Conservation (phyloP, 441 rosid species). For the Jatropha podagrica region DNA sequence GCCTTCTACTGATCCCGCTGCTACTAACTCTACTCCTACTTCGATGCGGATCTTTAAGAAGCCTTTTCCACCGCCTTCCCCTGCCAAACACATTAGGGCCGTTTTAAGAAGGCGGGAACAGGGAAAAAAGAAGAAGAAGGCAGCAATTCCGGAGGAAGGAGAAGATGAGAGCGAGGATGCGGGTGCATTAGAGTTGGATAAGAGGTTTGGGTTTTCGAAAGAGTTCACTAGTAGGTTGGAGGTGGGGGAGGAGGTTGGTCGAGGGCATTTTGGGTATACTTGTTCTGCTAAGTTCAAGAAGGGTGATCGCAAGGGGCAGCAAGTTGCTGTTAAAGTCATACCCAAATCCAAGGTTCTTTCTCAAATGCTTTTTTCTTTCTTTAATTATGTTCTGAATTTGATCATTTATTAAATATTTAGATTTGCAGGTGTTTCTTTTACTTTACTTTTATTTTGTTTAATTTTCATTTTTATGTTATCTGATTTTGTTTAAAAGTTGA, state of each 20-base stretch:
- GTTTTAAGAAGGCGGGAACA: slow-evolving; percentile 39
- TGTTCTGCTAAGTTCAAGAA: slow-evolving; percentile 89
- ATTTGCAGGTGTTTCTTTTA: background rate
- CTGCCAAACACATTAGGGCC: slow-evolving; percentile 88
- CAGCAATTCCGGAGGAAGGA: slow-evolving; percentile 46
- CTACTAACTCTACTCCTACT: slow-evolving; percentile 34
- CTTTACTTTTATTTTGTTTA: background rate
- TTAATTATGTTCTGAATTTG: background rate
- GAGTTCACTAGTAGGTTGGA: slow-evolving; percentile 71
- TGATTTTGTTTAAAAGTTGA: background rate
- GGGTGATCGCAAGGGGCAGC: slow-evolving; percentile 78
- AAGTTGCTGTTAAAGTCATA: slow-evolving; percentile 90
- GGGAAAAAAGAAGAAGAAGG: slow-evolving; percentile 38
- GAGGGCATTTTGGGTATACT: slow-evolving; percentile 98
- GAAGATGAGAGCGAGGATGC: slow-evolving; percentile 56
- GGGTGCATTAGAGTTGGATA: slow-evolving; percentile 60
- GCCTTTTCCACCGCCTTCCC: slow-evolving; percentile 87
- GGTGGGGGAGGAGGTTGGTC: slow-evolving; percentile 79
- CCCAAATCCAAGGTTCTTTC: slow-evolving; percentile 76
- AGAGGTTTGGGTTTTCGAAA: slow-evolving; percentile 86
- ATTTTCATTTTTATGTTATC: background rate
- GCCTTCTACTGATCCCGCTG: slow-evolving; percentile 21
- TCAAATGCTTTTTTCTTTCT: background rate
- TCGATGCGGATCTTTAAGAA: slow-evolving; percentile 61
- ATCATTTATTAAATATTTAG: background rate